Evolutionary conservation across 2,329 filamentous ascomycete genomes (phyloP), one percentile per base, ranked within the genome.

Genomic region (Alternaria brassicae): DNA sequence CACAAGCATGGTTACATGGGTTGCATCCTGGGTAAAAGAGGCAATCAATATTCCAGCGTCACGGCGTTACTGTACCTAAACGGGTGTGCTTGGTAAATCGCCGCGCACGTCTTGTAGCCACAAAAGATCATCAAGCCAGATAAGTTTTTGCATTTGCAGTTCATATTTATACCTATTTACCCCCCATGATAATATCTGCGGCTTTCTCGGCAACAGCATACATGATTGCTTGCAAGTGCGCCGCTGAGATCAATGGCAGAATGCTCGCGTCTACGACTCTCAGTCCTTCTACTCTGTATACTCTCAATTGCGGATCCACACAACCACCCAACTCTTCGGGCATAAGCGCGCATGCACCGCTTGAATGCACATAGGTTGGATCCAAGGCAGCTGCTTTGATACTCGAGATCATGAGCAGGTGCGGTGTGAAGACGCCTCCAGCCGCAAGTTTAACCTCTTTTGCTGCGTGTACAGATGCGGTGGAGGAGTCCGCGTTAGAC

Each of bases 381-480:
- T 36, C 15, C 1, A 70, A 21, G 10, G 45, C 37, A 15, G 25
- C 58, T 1, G 50, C 27, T 8, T 47, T 25, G 9, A 66, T 58
- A 10, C 52, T 45, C 0, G 85, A 87, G 1, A 88, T 76, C 65
- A 89, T 86, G 2, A 89, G 78, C 3, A 89, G 71, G 68, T 88
- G 84, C 0, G 88, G 86, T 0, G 86, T 86, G 60, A 86, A 80
- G n/a, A 89, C 76, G 6, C 62, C 42, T 21, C 79, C 82, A 2
- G 87, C 87, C 1, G 85, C 85, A 1, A 89, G 68, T 27, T 89
- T 81, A 6, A 89, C 80, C 64, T 89, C 87, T 36, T 60, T 60
- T 9, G 23, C 39, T 2, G 62, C 64, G 6, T 58, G 39, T 19
- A 67, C 56, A 4, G 42, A 49, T 25, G 19, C n/a, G 10, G 21